These are phyloP conservation scores for Daldinia sp. DNA, from an alignment of 2,329 filamentous ascomycete species.

Conservation along the genomic window DNA sequence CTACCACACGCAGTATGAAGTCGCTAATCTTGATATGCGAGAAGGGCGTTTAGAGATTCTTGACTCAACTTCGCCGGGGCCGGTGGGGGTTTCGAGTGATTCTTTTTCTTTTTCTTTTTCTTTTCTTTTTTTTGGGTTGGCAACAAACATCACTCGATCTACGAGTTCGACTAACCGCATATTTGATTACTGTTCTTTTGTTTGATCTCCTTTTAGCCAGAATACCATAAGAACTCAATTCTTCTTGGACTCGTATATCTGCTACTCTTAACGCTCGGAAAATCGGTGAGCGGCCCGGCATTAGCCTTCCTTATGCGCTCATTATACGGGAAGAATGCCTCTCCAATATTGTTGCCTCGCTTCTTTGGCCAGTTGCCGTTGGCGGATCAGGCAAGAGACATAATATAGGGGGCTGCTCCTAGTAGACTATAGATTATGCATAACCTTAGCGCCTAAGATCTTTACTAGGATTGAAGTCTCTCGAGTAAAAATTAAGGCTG, in stretches of 20 bases:
- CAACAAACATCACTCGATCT: constrained; percentile 20
- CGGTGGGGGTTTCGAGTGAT: constrained; percentile 18
- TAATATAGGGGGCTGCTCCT: constrained; percentile 6
- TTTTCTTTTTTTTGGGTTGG: constrained; percentile 12
- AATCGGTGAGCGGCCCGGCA: constrained; percentile 51
- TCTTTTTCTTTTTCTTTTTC: too few relatives aligned
- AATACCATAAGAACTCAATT: constrained; percentile 41
- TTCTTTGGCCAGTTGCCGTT: constrained; percentile 30
- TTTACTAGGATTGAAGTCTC: constrained; percentile 10
- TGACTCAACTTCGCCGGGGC: constrained; percentile 20
- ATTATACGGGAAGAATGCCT: constrained; percentile 40
- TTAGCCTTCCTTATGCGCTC: constrained; percentile 34
- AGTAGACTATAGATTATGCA: constrained; percentile 18
- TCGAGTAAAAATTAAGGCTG: constrained; percentile 15
- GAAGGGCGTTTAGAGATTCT: constrained; percentile 22
- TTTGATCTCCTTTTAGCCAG: constrained; percentile 55
- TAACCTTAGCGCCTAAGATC: constrained; percentile 22
- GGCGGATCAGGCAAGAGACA: constrained; percentile 20
- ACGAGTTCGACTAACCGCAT: constrained; percentile 23
- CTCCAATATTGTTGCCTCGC: constrained; percentile 30
- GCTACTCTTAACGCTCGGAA: constrained; percentile 45
- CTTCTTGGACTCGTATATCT: constrained; percentile 38
- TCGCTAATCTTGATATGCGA: constrained; percentile 30
- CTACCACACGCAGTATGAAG: constrained; percentile 28
- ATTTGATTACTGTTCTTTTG: constrained; percentile 31